Evolutionary conservation across 176 grass and related monocot species (phyloP).

Genomic region (Avena atlantica): DNA sequence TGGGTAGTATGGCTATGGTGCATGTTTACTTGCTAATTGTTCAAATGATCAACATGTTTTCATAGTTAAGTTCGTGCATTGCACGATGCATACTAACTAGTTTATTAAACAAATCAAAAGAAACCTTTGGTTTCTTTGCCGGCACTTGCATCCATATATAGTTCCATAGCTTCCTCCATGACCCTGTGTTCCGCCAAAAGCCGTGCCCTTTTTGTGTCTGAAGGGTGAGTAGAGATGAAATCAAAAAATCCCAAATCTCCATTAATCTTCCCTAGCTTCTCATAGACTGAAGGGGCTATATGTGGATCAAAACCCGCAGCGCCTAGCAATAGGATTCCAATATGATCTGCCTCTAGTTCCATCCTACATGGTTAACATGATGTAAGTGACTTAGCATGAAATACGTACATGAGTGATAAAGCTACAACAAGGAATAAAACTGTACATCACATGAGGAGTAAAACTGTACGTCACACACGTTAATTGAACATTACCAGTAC

Average conservation of each 20-base stretch:
- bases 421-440: not conserved
- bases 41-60: too few species aligned
- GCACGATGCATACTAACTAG: too few species aligned
- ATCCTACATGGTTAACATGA: slow-evolving; percentile 60
- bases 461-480: not conserved
- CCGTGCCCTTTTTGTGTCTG: slow-evolving; percentile 68
- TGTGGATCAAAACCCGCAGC: slow-evolving; percentile 84
- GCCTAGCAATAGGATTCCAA: slow-evolving; percentile 81
- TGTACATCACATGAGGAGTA: not conserved
- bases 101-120: not conserved
- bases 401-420: not conserved
- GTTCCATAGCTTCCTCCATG: slow-evolving; percentile 76
- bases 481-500: too few species aligned
- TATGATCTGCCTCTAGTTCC: slow-evolving; percentile 94
- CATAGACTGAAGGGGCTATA: slow-evolving; percentile 67
- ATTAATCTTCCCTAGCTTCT: slow-evolving; percentile 74
- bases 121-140: not conserved
- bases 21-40: not conserved
- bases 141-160: slow-evolving; percentile 56
- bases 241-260: slow-evolving; percentile 56
- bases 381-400: not conserved
- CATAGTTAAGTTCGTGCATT: too few species aligned
- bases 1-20: too few species aligned
- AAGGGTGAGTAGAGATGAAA: slow-evolving; percentile 89
- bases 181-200: slow-evolving; percentile 61